phyloP scores from a whole-genome alignment of 2,329 filamentous ascomycete species.

The Tetracladium maxilliforme region DNA sequence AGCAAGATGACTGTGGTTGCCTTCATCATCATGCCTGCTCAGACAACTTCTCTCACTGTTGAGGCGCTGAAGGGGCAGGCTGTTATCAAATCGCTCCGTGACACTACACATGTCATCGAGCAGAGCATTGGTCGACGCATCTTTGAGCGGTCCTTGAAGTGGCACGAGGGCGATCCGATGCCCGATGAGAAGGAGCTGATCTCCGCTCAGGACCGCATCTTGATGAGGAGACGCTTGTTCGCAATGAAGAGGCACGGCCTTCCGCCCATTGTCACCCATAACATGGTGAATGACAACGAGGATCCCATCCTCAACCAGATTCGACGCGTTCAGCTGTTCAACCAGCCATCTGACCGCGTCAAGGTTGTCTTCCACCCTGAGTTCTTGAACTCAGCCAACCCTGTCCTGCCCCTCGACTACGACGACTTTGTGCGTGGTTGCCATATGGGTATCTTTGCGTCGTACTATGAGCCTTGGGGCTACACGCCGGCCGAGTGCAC shows the following conservation, averaged over 20 bases:
- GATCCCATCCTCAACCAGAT: conserved; percentile 95
- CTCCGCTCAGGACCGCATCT: conserved; percentile 78
- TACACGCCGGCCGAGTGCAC: conserved; percentile 98
- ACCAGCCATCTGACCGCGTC: conserved; percentile 85
- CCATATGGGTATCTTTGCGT: conserved; percentile 88
- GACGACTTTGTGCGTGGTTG: conserved; percentile 97
- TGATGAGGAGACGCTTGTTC: conserved; percentile 81
- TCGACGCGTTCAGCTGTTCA: conserved; percentile 90
- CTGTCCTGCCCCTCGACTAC: conserved; percentile 89
- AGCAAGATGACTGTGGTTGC: conserved; percentile 92
- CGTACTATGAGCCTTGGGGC: conserved; percentile 98
- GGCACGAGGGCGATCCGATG: conserved; percentile 87
- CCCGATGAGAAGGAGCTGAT: conserved; percentile 96
- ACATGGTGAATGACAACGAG: conserved; percentile 89
- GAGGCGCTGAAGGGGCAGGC: conserved; percentile 94
- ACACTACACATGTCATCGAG: conserved; percentile 88
- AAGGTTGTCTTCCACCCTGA: conserved; percentile 98
- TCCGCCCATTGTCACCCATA: conserved; percentile 94
- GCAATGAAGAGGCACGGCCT: conserved; percentile 89
- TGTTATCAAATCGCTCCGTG: conserved; percentile 88
- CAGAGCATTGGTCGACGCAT: conserved; percentile 83
- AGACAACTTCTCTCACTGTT: conserved; percentile 87
- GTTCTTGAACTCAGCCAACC: conserved; percentile 91
- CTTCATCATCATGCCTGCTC: conserved; percentile 97
- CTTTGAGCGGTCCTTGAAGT: conserved; percentile 86